Evolutionary conservation across 2,329 filamentous ascomycete genomes (phyloP).

Genomic region (Rhexocercosporidium sp.): DNA sequence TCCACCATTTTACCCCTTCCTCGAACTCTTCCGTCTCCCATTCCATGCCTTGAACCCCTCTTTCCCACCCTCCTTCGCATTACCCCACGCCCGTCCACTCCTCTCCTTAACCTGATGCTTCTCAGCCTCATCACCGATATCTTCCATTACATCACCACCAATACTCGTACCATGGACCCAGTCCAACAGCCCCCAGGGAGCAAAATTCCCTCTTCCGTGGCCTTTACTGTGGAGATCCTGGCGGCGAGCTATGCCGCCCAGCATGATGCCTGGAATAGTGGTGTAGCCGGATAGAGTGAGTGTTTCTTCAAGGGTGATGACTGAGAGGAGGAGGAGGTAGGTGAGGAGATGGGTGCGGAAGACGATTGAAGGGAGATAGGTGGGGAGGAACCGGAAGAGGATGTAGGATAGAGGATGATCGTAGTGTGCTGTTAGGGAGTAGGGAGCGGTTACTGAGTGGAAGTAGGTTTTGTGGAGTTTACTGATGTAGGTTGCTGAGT

Average conservation of each 20-base stretch:
- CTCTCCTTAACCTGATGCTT: constrained; percentile 57
- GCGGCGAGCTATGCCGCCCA: constrained; percentile 56
- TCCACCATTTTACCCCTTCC: constrained; percentile 20
- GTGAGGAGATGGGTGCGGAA: constrained; percentile 75
- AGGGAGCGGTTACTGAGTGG: constrained; percentile 62
- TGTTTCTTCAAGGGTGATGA: constrained; percentile 70
- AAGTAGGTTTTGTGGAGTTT: constrained; percentile 51
- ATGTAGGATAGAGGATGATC: constrained; percentile 72
- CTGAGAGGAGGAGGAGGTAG: constrained; percentile 66
- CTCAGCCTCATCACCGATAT: constrained; percentile 59
- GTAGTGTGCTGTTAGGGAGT: constrained; percentile 66
- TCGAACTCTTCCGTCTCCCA: constrained; percentile 34
- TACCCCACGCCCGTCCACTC: constrained; percentile 42
- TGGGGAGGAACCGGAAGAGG: constrained; percentile 65
- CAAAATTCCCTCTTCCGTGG: constrained; percentile 63
- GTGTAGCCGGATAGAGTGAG: constrained; percentile 72
- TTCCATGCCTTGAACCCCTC: constrained; percentile 41
- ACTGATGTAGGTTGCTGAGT: constrained; percentile 45
- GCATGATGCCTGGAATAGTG: constrained; percentile 57
- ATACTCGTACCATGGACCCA: constrained; percentile 62
- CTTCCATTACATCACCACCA: constrained; percentile 58
- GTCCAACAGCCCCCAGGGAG: constrained; percentile 66
- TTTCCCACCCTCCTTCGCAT: constrained; percentile 44
- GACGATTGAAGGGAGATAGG: constrained; percentile 68
- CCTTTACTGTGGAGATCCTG: constrained; percentile 62